These are phyloP conservation scores for Microbotryum saponariae DNA, from an alignment of 1,284 basidiomycete genomes.

Conservation along the genomic window DNA sequence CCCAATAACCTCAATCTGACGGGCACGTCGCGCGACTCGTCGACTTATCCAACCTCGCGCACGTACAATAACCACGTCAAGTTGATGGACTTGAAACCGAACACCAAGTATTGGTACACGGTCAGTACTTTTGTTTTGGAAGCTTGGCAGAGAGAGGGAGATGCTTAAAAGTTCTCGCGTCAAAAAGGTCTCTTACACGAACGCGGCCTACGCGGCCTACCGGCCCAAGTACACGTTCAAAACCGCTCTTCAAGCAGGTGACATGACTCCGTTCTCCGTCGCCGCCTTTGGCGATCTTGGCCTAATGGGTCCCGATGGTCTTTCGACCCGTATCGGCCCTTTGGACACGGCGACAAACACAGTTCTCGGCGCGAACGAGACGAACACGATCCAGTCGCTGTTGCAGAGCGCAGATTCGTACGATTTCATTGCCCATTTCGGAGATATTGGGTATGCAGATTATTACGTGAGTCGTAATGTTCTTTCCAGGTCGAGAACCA, in stretches of 20 bases:
- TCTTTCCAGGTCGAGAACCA: too few relatives aligned
- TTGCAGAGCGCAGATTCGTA: constrained; percentile 33
- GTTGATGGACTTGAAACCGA: constrained; percentile 17
- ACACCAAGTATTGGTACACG: constrained; percentile 30
- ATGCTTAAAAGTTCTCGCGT: too few relatives aligned
- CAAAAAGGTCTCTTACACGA: constrained; percentile 12
- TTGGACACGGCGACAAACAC: constrained; percentile 30
- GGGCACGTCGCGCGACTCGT: constrained; percentile 5
- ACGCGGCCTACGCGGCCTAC: constrained; percentile 18
- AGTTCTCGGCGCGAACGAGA: constrained; percentile 31
- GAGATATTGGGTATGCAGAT: constrained; percentile 38
- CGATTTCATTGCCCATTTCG: constrained; percentile 33
- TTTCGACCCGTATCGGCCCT: constrained; percentile 28
- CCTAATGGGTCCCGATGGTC: constrained; percentile 37
- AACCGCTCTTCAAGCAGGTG: constrained; percentile 28
- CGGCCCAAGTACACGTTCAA: constrained; percentile 27
- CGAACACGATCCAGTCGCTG: constrained; percentile 37
- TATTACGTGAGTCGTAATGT: constrained; percentile 18
- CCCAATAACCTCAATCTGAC: constrained; percentile 17
- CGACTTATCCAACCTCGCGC: constrained; percentile 27
- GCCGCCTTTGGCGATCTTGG: constrained; percentile 36
- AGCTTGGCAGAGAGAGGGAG: too few relatives aligned
- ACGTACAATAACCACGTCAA: constrained; percentile 32
- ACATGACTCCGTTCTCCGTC: constrained; percentile 27
- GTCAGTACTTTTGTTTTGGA: not conserved